These are phyloP conservation scores for Annulohypoxylon nitens DNA, from an alignment of 495 filamentous ascomycete genomes.

Conservation along the genomic window DNA sequence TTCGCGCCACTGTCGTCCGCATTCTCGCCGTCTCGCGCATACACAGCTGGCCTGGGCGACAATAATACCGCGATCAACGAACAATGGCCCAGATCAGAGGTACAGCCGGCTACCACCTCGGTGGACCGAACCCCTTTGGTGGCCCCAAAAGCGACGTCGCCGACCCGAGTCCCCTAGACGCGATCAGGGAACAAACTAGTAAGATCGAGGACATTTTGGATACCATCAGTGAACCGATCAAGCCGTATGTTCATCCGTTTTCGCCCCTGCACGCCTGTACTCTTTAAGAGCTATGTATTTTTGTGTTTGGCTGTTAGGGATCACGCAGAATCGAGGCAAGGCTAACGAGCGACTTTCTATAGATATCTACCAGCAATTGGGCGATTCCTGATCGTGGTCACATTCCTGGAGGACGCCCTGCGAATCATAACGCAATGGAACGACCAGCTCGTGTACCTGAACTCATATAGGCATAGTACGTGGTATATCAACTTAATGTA, in stretches of 20 bases:
- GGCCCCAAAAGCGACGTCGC: slow-evolving; percentile 67
- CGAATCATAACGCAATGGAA: slow-evolving; percentile 98
- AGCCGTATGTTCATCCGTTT: slow-evolving; percentile 79
- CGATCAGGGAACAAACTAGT: slow-evolving; percentile 93
- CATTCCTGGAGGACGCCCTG: slow-evolving; percentile 96
- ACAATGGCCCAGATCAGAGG: slow-evolving; percentile 95
- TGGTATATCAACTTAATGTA: slow-evolving; percentile 42
- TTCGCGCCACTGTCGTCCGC: slow-evolving; percentile 11
- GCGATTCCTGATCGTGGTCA: slow-evolving; percentile 97
- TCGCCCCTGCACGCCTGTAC: neutral
- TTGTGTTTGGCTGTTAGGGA: neutral
- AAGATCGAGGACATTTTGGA: slow-evolving; percentile 98
- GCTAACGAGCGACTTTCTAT: slow-evolving; percentile 47
- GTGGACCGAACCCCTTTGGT: slow-evolving; percentile 79
- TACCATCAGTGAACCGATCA: slow-evolving; percentile 87
- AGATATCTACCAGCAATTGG: slow-evolving; percentile 96
- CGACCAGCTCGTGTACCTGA: slow-evolving; percentile 93
- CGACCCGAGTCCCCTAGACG: slow-evolving; percentile 89
- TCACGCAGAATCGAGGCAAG: neutral
- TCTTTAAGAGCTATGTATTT: neutral
- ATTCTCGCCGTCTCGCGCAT: slow-evolving; percentile 26
- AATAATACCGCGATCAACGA: slow-evolving; percentile 21
- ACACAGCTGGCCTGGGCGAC: slow-evolving; percentile 43
- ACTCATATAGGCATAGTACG: slow-evolving; percentile 93
- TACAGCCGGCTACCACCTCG: slow-evolving; percentile 95